Base-by-base conservation (phyloP, 1,284 basidiomycete species). In the Coniophora puteana region DNA sequence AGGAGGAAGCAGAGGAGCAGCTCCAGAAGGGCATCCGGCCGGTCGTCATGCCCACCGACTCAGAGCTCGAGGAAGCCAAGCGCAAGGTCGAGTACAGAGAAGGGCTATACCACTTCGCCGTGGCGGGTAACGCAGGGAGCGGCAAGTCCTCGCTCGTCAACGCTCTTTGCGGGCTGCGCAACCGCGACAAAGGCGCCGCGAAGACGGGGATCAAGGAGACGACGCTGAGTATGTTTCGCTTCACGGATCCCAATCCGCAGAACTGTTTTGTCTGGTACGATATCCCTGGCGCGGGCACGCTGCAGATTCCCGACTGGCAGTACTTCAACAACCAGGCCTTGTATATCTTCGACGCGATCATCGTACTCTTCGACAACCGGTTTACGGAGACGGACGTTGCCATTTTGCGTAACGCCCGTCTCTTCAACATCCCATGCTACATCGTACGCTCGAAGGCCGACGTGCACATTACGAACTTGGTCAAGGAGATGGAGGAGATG, bases 131-230 rank as follows among this genome's bases (percentile, higher is more conserved):
- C 28, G 28, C 51, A 4, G 55, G 53, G 12, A 47, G 47, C 20
- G 55, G 55, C 16, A 58, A 58, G 34, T 56, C 55, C 3, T 43
- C 41, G 12, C 26, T 45, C 13, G 34, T 49, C 25, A 48, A 49
- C 20, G 36, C 43, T 14, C 41, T 38, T 27, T 32, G 42, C 17
- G 39, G 39, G 7, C 14, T 40, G 32, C 35, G 24, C 13, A 41
- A 48, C 30, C 30, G 18, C 2, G 20, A 33, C 12, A 12, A 13
- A 11, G 41, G 41, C 14, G 52, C 57, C 13, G 58, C 57, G 8
- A 44, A 46, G 1, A 51, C 53, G 20, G 55, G 57, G 7, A 45
- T 55, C 28, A 51, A 45, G 4, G 47, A 48, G 34, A 48, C 47
- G 11, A 48, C 47, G 14, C 23, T 43, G 14, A n/a, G 17, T 7